Percentiles rank a stretch among this genome's conserved stretches.
phyloP scores from a whole-genome alignment of 148 eudicot genomes.

The Silene conica region DNA sequence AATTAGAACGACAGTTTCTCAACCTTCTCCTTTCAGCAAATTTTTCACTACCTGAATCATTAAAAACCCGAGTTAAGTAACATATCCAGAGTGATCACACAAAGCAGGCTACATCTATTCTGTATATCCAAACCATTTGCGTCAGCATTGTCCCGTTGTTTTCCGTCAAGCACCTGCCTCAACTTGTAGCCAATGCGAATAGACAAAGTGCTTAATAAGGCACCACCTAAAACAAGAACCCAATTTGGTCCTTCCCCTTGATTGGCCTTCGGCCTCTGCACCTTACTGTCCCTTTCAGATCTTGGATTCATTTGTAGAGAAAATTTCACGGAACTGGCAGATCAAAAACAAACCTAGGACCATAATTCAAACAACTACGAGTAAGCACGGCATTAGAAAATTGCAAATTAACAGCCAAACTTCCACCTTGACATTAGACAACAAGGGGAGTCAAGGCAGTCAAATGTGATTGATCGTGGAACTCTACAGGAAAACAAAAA shows the following conservation, averaged over 20 bases:
- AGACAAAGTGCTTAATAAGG: constrained; percentile 80
- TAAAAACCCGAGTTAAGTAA: constrained; percentile 14
- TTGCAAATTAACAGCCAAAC: neutral
- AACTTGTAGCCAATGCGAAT: constrained; percentile 84
- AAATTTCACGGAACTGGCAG: constrained; percentile 1
- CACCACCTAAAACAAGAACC: constrained; percentile 89
- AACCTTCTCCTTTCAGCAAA: constrained; percentile 41
- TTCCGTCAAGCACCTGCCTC: constrained; percentile 75
- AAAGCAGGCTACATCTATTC: constrained; percentile 6
- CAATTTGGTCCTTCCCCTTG: constrained; percentile 81
- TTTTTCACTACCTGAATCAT: constrained; percentile 45
- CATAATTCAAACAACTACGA: neutral
- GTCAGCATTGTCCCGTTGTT: constrained; percentile 40
- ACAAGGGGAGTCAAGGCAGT: neutral
- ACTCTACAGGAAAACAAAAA: neutral
- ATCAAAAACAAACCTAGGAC: constrained; percentile 18
- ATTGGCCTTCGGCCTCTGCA: constrained; percentile 41
- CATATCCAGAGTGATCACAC: neutral
- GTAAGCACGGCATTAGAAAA: constrained; percentile 5
- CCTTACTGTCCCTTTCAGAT: constrained; percentile 41
- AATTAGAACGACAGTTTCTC: constrained; percentile 45
- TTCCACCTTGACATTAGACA: neutral
- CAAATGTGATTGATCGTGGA: neutral
- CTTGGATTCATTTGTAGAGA: constrained; percentile 57
- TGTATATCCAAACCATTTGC: constrained; percentile 37